These are phyloP conservation scores for Pseudopithomyces maydicus DNA, from an alignment of 2,329 filamentous ascomycete species.

Conservation along the genomic window DNA sequence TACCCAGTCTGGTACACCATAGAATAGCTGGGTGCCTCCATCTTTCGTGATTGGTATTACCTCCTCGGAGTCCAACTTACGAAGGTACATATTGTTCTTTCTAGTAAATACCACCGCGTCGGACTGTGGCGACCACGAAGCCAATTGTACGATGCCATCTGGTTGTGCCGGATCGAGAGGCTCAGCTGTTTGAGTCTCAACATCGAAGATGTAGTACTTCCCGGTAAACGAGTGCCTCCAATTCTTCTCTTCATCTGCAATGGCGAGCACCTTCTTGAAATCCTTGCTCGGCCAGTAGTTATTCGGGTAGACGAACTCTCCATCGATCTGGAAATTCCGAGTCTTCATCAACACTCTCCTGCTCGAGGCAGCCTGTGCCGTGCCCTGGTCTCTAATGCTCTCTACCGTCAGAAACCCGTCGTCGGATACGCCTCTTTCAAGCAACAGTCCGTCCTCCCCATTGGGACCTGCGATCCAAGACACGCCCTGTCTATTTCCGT, in stretches of 20 bases:
- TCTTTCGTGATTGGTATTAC: constrained; percentile 81
- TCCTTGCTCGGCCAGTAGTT: constrained; percentile 78
- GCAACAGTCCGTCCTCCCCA: constrained; percentile 81
- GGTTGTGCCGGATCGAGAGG: constrained; percentile 74
- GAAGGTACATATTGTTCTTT: constrained; percentile 87
- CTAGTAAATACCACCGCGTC: constrained; percentile 88
- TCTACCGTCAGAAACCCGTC: constrained; percentile 83
- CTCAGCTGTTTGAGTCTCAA: constrained; percentile 76
- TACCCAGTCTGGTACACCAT: constrained; percentile 97
- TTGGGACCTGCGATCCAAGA: constrained; percentile 77
- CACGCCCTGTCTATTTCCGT: constrained; percentile 66
- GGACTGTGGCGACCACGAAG: constrained; percentile 85
- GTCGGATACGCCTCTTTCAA: constrained; percentile 68
- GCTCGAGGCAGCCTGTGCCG: constrained; percentile 48
- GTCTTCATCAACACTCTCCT: constrained; percentile 78
- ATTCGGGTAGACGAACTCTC: constrained; percentile 60
- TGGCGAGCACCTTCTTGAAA: constrained; percentile 83
- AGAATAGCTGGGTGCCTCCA: constrained; percentile 87
- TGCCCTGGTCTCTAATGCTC: constrained; percentile 69
- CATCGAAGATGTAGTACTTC: constrained; percentile 90
- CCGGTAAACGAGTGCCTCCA: constrained; percentile 91
- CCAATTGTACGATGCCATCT: constrained; percentile 75
- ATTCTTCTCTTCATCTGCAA: constrained; percentile 72
- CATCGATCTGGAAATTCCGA: constrained; percentile 64
- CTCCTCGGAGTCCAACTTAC: constrained; percentile 65